phyloP scores from a whole-genome alignment of 768 basidiomycete genomes.

The Auricularia sp. region DNA sequence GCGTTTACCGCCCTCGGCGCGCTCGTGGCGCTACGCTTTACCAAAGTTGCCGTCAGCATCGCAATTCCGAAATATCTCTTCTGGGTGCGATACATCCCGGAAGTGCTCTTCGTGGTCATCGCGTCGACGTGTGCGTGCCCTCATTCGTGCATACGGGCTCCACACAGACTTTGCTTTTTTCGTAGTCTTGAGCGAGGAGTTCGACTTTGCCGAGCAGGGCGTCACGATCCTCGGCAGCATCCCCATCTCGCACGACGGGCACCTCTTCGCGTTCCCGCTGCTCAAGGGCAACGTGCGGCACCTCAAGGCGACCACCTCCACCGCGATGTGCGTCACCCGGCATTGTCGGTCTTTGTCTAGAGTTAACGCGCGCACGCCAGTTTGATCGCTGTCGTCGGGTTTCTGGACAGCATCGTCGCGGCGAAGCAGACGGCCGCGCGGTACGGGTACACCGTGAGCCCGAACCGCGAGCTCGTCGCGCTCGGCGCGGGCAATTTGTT shows the following conservation, averaged over 20 bases:
- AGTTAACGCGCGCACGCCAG: slow-evolving; percentile 23
- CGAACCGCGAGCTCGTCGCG: slow-evolving; percentile 93
- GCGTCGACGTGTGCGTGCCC: slow-evolving; percentile 59
- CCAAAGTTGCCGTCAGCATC: slow-evolving; percentile 33
- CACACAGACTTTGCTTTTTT: not conserved
- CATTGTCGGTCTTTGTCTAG: not conserved
- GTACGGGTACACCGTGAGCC: slow-evolving; percentile 81
- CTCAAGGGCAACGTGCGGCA: slow-evolving; percentile 46
- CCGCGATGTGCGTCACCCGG: slow-evolving; percentile 50
- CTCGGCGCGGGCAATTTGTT: slow-evolving; percentile 71
- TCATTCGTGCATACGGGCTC: not conserved
- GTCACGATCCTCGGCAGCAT: slow-evolving; percentile 80
- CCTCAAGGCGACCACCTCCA: slow-evolving; percentile 71
- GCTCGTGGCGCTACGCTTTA: slow-evolving; percentile 49
- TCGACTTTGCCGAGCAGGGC: slow-evolving; percentile 67
- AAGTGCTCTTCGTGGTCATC: slow-evolving; percentile 82
- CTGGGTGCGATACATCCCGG: slow-evolving; percentile 70
- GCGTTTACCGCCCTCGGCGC: slow-evolving; percentile 59
- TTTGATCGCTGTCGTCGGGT: slow-evolving; percentile 74
- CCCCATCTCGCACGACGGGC: slow-evolving; percentile 42
- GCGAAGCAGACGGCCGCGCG: slow-evolving; percentile 85
- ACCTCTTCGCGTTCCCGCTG: slow-evolving; percentile 68
- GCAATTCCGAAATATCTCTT: slow-evolving; percentile 50
- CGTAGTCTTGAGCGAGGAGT: slow-evolving; percentile 55
- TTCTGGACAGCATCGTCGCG: slow-evolving; percentile 89